Evolutionary conservation across 2,329 filamentous ascomycete species (phyloP), one percentile per base, ranked within the genome.

Genomic region (Aschersonia sp.): DNA sequence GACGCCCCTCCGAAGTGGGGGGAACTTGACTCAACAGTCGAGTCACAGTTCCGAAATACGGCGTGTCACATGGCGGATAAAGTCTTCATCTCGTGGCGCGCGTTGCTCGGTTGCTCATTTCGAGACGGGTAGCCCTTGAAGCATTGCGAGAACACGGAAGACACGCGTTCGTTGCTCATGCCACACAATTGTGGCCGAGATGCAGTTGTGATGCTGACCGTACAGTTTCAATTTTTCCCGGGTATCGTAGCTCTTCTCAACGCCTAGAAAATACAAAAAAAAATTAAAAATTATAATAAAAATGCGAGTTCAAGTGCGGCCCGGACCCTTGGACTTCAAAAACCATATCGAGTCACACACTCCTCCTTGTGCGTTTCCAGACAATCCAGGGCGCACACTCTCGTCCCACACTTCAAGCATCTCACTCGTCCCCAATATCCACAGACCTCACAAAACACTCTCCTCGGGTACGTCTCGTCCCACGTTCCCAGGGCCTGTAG

Each of bases 371-470:
- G 85, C 52, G 75, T 71, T 58, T 80, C 78, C 56, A 88, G 71
- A 57, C 85, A 89, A 50, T 85, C 81, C 54, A 89, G 63, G 40
- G 84, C 84, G 61, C 85, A 91, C n/a, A 86, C 80, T 56, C 82
- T 73, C 44, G 76, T 77, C n/a, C 84, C 84, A 64, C 85, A 91
- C 67, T 84, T 86, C 61, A 82, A 75, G 65, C 85, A 91, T 62
- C 74, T 76, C 44, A 87, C 80, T 41, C 80, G 70, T 2, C 85
- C 85, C 85, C 85, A 89, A 64, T 89, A 89, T 10, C 85, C 85
- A 59, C 85, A 91, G 32, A 88, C 78, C 59, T 83, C 82, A 64
- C 85, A 91, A 61, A 89, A 91, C 38, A 69, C 67, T 50, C 84
- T 71, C 44, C 69, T 68, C 2, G 83, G 81, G 52, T 79, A 79